Percentiles rank a stretch among this genome's conserved stretches.
Evolutionary conservation across 306 rosid species (phyloP).

Genomic region (Corylus avellana): DNA sequence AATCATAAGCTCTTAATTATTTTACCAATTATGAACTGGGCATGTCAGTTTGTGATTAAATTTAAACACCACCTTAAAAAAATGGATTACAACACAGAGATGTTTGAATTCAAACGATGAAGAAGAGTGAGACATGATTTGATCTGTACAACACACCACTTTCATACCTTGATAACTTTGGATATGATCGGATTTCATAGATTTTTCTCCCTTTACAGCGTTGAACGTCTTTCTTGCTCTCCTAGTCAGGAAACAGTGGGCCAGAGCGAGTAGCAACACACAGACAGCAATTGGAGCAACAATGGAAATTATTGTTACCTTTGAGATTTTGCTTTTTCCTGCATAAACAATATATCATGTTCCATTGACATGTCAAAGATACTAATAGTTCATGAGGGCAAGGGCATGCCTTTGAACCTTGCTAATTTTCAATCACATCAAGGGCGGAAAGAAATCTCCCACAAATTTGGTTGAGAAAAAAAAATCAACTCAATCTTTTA

Average conservation of each 20-base stretch:
- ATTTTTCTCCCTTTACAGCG: background rate
- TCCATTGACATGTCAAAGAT: background rate
- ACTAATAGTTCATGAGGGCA: too few species aligned
- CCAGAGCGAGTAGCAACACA: constrained; percentile 4
- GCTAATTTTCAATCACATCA: too few species aligned
- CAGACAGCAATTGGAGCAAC: constrained; percentile 25
- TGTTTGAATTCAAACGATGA: background rate
- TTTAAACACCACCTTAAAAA: too few species aligned
- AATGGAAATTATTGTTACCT: constrained; percentile 18
- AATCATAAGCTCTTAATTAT: too few species aligned
- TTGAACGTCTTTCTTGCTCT: constrained; percentile 19
- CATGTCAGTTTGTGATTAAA: too few species aligned
- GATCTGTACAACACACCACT: background rate
- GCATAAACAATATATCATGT: background rate
- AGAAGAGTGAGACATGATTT: too few species aligned
- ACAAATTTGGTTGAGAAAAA: too few species aligned
- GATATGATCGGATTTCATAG: background rate
- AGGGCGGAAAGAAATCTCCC: too few species aligned
- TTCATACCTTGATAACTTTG: background rate
- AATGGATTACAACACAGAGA: too few species aligned
- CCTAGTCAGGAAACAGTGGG: constrained; percentile 17
- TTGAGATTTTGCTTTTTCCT: constrained; percentile 18
- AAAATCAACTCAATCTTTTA: too few species aligned
- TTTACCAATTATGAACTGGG: too few species aligned
- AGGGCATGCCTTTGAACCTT: too few species aligned